phyloP scores from a whole-genome alignment of 2,329 filamentous ascomycete species.

The Chaetothyriales sp. region DNA sequence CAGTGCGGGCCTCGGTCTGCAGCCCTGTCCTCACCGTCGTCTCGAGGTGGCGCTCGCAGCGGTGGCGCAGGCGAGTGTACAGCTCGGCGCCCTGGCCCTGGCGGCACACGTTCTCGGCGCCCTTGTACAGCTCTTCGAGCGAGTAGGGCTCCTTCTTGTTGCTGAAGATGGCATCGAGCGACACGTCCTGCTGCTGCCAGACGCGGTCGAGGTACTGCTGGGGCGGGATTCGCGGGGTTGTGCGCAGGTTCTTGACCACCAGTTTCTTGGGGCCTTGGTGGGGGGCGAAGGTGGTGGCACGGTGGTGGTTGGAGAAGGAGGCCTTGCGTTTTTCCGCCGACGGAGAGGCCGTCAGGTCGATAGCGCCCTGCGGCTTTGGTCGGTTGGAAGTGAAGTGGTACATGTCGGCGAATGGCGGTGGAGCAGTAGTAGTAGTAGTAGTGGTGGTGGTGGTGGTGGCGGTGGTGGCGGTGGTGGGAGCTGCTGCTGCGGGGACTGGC shows the following conservation, averaged over 20 bases:
- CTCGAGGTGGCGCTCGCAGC: constrained; percentile 51
- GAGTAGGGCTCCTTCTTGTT: constrained; percentile 52
- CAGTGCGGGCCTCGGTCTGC: constrained; percentile 39
- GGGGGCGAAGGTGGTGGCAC: constrained; percentile 49
- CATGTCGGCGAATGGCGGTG: constrained; percentile 35
- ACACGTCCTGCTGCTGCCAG: constrained; percentile 59
- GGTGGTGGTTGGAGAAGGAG: constrained; percentile 19
- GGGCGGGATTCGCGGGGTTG: constrained; percentile 49
- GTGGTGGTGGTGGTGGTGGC: background rate
- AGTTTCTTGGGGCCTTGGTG: constrained; percentile 69
- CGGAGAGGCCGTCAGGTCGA: constrained; percentile 35
- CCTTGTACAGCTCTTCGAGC: constrained; percentile 79
- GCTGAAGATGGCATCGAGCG: constrained; percentile 60
- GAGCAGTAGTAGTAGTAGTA: background rate
- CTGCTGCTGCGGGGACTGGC: too few species aligned
- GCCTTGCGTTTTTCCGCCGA: constrained; percentile 23
- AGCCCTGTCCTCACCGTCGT: constrained; percentile 45
- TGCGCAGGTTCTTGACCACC: constrained; percentile 82
- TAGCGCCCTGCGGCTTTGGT: constrained; percentile 25
- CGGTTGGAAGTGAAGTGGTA: constrained; percentile 37
- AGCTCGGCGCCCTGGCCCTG: constrained; percentile 58
- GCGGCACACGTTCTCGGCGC: constrained; percentile 81
- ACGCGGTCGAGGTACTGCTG: constrained; percentile 66
- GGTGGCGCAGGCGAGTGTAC: constrained; percentile 50
- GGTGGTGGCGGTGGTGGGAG: background rate